Evolutionary conservation across 805 yeast species (phyloP).

Genomic region (Candida ficus): DNA sequence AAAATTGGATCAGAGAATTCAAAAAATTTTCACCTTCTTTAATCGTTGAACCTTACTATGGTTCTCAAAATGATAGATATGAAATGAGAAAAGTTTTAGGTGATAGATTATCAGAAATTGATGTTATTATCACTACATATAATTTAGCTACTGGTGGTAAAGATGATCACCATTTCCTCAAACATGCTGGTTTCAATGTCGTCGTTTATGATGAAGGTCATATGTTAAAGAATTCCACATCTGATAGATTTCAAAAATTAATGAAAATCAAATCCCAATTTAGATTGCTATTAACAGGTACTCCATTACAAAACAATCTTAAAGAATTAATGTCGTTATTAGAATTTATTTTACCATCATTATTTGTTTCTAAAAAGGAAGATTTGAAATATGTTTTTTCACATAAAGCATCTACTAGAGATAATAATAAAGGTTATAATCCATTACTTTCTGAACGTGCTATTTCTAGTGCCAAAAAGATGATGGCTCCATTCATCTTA

Average conservation of each 20-base stretch:
- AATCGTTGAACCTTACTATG: conserved; percentile 89
- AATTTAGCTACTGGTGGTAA: conserved; percentile 85
- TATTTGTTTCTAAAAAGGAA: conserved; percentile 77
- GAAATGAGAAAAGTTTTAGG: conserved; percentile 69
- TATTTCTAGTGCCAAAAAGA: conserved; percentile 85
- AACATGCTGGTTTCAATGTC: conserved; percentile 71
- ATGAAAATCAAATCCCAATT: conserved; percentile 84
- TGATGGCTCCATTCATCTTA: conserved; percentile 97
- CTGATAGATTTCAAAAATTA: conserved; percentile 82
- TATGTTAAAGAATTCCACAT: conserved; percentile 82
- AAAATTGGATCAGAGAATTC: conserved; percentile 96
- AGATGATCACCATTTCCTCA: conserved; percentile 74
- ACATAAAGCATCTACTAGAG: conserved; percentile 74
- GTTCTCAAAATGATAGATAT: conserved; percentile 77
- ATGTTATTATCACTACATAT: conserved; percentile 92
- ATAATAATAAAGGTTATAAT: conserved; percentile 46
- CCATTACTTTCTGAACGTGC: conserved; percentile 90
- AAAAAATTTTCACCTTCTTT: conserved; percentile 79
- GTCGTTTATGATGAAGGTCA: conserved; percentile 98
- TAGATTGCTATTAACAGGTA: conserved; percentile 86
- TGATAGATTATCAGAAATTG: conserved; percentile 52
- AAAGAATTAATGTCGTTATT: conserved; percentile 85
- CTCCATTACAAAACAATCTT: conserved; percentile 92
- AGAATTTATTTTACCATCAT: conserved; percentile 82
- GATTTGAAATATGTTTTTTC: conserved; percentile 80